These are phyloP conservation scores for Anthracocystis walkeri DNA, from an alignment of 1,284 basidiomycete genomes.

Conservation along the genomic window DNA sequence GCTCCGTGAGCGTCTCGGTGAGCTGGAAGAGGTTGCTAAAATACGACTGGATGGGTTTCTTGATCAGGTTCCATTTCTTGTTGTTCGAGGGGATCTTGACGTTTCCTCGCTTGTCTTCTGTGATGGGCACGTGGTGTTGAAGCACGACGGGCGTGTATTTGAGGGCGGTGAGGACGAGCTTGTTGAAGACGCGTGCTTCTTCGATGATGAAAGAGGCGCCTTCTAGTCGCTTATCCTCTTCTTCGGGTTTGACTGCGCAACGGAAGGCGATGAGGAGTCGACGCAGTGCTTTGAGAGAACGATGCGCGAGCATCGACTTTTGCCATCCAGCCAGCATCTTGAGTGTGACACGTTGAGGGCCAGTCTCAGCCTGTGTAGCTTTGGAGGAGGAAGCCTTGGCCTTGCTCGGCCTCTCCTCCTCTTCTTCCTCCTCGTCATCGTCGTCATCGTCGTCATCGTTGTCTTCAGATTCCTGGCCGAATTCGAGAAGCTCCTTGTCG, in stretches of 20 bases:
- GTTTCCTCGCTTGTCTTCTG: slow-evolving; percentile 71
- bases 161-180: slow-evolving; percentile 86
- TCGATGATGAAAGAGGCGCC: slow-evolving; percentile 60
- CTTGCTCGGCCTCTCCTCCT: slow-evolving; percentile 30
- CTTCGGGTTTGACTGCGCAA: slow-evolving; percentile 62
- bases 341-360: slow-evolving; percentile 75
- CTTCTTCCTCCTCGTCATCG: slow-evolving; percentile 58
- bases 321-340: slow-evolving; percentile 86
- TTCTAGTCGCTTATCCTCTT: slow-evolving; percentile 45
- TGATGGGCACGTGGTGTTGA: slow-evolving; percentile 87
- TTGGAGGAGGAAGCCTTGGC: slow-evolving; percentile 30
- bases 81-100: slow-evolving; percentile 72
- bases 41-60: slow-evolving; percentile 84
- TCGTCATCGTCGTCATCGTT: slow-evolving; percentile 63
- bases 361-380: slow-evolving; percentile 24
- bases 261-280: slow-evolving; percentile 76
- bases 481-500: slow-evolving; percentile 87
- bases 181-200: slow-evolving; percentile 77
- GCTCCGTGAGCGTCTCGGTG: slow-evolving; percentile 61
- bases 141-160: slow-evolving; percentile 92
- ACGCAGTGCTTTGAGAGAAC: slow-evolving; percentile 85
- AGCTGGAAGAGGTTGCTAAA: slow-evolving; percentile 63
- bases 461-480: slow-evolving; percentile 72
- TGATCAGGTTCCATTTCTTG: slow-evolving; percentile 75
- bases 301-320: slow-evolving; percentile 86